These are phyloP conservation scores for Psidium friedrichsthalianum DNA, from an alignment of 345 rosid species.

Conservation along the genomic window DNA sequence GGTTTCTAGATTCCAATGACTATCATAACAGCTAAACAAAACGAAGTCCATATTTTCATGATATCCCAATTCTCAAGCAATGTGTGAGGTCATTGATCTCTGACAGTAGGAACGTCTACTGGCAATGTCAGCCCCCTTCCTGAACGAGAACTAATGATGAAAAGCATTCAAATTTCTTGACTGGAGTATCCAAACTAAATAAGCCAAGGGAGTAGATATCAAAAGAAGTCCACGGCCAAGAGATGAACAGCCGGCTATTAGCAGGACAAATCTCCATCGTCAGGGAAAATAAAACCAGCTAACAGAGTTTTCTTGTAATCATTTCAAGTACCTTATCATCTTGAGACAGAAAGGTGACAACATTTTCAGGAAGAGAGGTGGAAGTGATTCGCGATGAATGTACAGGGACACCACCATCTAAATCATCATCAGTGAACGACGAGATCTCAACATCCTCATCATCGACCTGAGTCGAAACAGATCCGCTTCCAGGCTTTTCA, in stretches of 20 bases:
- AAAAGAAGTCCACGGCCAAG: neutral
- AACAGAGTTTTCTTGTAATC: neutral
- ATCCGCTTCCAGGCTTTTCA: constrained; percentile 47
- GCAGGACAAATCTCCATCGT: neutral
- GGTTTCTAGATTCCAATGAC: neutral
- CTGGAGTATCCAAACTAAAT: neutral
- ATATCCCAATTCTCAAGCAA: neutral
- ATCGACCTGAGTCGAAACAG: constrained; percentile 44
- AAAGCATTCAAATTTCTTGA: neutral
- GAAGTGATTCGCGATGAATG: constrained; percentile 39
- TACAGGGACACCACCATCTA: constrained; percentile 41
- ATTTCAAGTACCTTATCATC: constrained; percentile 32
- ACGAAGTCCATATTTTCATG: neutral
- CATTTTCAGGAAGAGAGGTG: constrained; percentile 26
- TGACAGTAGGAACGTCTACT: neutral
- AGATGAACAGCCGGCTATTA: neutral
- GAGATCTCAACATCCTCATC: constrained; percentile 56
- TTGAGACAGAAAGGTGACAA: constrained; percentile 18
- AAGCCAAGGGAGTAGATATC: neutral
- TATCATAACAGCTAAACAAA: neutral
- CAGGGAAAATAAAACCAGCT: neutral
- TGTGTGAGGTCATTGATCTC: neutral
- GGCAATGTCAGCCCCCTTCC: neutral
- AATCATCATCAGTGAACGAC: constrained; percentile 70
- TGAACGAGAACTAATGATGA: neutral